Conservation (phyloP, 1,284 basidiomycete genomes). For the Bothia castanella region DNA sequence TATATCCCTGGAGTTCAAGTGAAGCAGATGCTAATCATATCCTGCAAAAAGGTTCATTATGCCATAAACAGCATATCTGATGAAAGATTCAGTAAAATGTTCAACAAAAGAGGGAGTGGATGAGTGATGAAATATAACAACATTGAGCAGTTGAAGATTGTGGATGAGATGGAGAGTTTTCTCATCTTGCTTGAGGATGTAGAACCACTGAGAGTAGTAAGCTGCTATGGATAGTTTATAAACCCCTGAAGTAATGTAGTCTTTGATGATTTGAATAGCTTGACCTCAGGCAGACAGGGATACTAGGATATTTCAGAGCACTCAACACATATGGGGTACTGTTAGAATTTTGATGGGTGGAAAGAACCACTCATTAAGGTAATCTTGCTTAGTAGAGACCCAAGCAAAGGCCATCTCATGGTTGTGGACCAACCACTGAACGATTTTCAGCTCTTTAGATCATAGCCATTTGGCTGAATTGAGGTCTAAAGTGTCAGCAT, state of each 20-base stretch:
- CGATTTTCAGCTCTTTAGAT: constrained; percentile 23
- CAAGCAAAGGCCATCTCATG: constrained; percentile 31
- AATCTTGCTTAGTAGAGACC: constrained; percentile 16
- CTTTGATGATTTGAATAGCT: constrained; percentile 22
- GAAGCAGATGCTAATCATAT: constrained; percentile 12
- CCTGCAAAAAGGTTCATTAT: constrained; percentile 15
- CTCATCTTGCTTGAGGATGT: constrained; percentile 34
- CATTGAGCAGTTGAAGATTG: constrained; percentile 30
- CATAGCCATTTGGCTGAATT: constrained; percentile 11
- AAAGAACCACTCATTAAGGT: constrained; percentile 18
- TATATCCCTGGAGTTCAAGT: background rate
- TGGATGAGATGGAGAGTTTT: constrained; percentile 24
- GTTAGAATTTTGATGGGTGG: constrained; percentile 17
- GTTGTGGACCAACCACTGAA: constrained; percentile 24
- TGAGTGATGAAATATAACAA: constrained; percentile 23
- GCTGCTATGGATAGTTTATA: constrained; percentile 34
- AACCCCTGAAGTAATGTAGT: constrained; percentile 25
- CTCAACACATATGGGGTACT: constrained; percentile 19
- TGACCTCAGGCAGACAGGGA: background rate
- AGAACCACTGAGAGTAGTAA: constrained; percentile 42
- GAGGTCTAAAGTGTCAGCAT: background rate
- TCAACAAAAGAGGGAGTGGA: constrained; percentile 15
- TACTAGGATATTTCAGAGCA: constrained; percentile 22
- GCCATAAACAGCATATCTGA: constrained; percentile 3
- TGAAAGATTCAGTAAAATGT: constrained; percentile 12